A percentile compares a stretch with the other conserved stretches of the same genome.
These are phyloP conservation scores for Globisporangium iwayamae DNA, from an alignment of 352 stramenopile genomes.

Conservation along the genomic window DNA sequence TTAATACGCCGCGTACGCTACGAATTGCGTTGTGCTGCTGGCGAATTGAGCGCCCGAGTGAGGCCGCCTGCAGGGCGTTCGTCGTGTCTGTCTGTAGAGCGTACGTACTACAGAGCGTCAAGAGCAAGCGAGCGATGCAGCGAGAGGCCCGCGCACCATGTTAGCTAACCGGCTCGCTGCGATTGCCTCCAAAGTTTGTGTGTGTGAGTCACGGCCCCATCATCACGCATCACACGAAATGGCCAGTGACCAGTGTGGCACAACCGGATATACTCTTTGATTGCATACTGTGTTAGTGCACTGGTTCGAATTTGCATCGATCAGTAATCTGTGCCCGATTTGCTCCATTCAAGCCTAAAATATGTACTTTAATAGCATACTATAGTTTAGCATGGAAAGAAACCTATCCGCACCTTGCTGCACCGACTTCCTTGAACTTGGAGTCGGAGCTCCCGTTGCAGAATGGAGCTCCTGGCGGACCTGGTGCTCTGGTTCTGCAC, in stretches of 20 bases:
- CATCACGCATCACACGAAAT: slow-evolving; percentile 6
- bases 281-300: background rate
- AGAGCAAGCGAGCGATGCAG: background rate
- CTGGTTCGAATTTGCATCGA: background rate
- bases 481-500: background rate
- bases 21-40: slow-evolving; percentile 4
- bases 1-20: background rate
- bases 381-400: background rate
- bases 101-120: background rate
- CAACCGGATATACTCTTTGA: background rate
- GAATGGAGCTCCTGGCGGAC: background rate
- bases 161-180: slow-evolving; percentile 14
- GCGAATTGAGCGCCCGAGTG: background rate
- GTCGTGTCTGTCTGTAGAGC: too few species aligned
- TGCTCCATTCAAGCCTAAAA: background rate
- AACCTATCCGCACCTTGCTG: background rate
- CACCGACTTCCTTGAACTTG: background rate
- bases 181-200: background rate
- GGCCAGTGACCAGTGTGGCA: background rate
- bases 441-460: background rate
- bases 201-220: slow-evolving; percentile 8
- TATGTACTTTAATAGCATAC: background rate
- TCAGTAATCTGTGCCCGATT: background rate
- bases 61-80: too few species aligned
- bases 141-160: background rate